Evolutionary conservation across 768 basidiomycete genomes (phyloP), one percentile per base, ranked within the genome.

Genomic region (Collybia nuda): DNA sequence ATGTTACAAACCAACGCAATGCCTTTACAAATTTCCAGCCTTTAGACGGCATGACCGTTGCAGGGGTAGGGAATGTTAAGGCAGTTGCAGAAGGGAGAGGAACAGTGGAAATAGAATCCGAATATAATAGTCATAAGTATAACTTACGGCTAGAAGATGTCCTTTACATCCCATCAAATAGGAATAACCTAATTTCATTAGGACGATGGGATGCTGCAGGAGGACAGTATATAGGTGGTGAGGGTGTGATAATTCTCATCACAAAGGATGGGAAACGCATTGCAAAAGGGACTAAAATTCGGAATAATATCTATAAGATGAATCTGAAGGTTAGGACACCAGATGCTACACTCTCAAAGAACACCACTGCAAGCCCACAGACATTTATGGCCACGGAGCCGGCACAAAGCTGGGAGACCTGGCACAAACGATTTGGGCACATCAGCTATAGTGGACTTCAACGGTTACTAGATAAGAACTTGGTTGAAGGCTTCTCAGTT

Each of bases 121-220:
- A 9, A 17, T 47, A 19, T 8, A 43, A 29, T 21, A 36, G 35
- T 24, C 26, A 45, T 23, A 44, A 50, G 12, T 40, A 15, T 21
- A 11, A n/a, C 8, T 26, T 53, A 12, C 8, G 15, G 24, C 24
- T 26, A 4, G 24, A 26, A 3, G 7, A 26, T 26, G 24, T 26
- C 24, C 24, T 26, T 7, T 28, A 36, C 47, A 15, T 22, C 6
- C 21, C 22, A 47, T 17, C n/a, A 29, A 32, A 11, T 40, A 2
- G n/a, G 39, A 19, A 52, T 24, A 52, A 48, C 21, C 50, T 51
- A 15, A n/a, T 51, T 2, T 47, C 50, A 12, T 36, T 51, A 14
- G 44, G 50, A n/a, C 12, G 26, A 0, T 52, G 51, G 51, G 40
- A 52, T 39, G 32, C 15, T 14, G 36, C 47, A 19, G 51, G 44